Base-by-base conservation (phyloP, 139 green algal species). In the Volvox reticuliferus region DNA sequence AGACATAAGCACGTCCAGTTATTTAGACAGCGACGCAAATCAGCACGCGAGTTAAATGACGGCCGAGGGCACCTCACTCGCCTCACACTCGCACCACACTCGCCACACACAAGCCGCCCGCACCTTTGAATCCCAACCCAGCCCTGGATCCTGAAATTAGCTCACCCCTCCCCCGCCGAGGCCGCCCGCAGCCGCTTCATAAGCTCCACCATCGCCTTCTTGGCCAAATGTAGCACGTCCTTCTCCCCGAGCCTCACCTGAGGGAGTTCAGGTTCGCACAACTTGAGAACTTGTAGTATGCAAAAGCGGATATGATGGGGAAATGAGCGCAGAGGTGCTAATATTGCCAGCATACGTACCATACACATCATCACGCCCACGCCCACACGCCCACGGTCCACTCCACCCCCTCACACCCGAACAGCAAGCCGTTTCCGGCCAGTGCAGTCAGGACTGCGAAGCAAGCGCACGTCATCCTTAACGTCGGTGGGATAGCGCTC, bases 211-310 rank as follows among this genome's bases (percentile, higher is more conserved):
- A 80, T 73, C 63, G 65, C 55, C 87, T 91, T 90, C 63, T 91
- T 91, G 16, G 77, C 69, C 36, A 77, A 12, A 62, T 91, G 73
- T 36, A 90, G 73, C 61, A 88, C 82, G 26, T 62, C 67, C 77
- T 80, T 84, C 35, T 94, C 91, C 24, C 75, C 83, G 35, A 82
- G 44, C 6, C 84, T 77, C 28, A 89, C 78, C 81, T 92, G 88
- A 12, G 24, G 65, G 65, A 12, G 12, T 24, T 73, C 44, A 55
- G 44, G 44, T 55, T 5, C 44, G 44, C 44, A 14, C 44, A 14
- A 55, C 44, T 55, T 55, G 44, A 55, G 44, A 55, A 9, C n/a
- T n/a, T n/a, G n/a, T n/a, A n/a, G n/a, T n/a, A n/a, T n/a, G n/a
- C n/a, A n/a, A n/a, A n/a, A 55, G 9, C 5, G 44, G 44, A 55